A percentile compares a stretch with the other conserved stretches of the same genome.
Conservation (phyloP, 305 asterid genomes). For the Fraxinus latifolia region DNA sequence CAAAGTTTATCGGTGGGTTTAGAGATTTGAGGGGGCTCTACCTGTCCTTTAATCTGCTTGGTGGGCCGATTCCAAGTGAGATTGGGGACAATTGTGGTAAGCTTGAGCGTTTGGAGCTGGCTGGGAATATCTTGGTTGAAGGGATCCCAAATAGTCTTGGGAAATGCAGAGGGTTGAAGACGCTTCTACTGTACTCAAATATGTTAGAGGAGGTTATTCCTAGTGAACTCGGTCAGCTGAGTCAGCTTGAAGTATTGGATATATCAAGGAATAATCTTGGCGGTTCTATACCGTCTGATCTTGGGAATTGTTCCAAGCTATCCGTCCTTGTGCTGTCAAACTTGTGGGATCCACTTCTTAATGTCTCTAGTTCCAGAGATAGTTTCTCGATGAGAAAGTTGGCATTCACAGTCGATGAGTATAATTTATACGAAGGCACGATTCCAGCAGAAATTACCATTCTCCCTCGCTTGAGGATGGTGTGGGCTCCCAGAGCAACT, state of each 20-base stretch:
- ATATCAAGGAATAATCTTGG: neutral
- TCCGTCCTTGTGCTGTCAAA: neutral
- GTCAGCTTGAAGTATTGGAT: neutral
- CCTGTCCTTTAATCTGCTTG: neutral
- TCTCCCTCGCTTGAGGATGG: neutral
- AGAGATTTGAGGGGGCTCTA: neutral
- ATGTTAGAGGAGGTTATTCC: neutral
- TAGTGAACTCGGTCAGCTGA: neutral
- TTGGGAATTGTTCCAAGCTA: neutral
- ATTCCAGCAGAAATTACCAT: neutral
- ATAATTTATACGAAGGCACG: neutral
- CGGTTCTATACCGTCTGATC: neutral
- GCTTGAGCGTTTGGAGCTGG: neutral
- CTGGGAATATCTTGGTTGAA: neutral
- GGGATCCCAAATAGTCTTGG: neutral
- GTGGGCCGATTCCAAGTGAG: neutral
- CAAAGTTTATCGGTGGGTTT: neutral
- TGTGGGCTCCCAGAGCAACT: neutral
- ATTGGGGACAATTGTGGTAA: neutral
- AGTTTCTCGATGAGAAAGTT: neutral
- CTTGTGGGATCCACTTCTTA: neutral
- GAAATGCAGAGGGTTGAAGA: neutral
- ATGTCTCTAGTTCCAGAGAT: neutral
- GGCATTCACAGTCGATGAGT: neutral
- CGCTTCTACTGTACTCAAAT: neutral